Evolutionary conservation across 2,329 filamentous ascomycete genomes (phyloP).

Genomic region (Blastomyces parvus): DNA sequence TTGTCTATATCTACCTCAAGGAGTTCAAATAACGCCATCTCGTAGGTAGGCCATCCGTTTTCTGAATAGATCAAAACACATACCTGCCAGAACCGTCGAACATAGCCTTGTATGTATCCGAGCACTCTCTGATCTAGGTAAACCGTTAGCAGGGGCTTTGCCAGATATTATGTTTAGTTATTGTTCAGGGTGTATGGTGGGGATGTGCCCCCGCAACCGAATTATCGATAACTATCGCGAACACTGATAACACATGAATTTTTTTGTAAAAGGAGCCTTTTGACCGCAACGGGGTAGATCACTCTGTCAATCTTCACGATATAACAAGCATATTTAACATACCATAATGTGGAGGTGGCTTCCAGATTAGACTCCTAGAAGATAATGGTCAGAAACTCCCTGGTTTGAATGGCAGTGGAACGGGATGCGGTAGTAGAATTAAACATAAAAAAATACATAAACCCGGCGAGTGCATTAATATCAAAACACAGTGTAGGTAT

Average conservation of each 20-base stretch:
- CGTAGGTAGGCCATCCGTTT: not conserved
- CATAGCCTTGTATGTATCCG: conserved; percentile 87
- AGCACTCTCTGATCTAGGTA: conserved; percentile 66
- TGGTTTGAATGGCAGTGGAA: not conserved
- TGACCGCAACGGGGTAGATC: too few species aligned
- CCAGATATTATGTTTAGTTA: not conserved
- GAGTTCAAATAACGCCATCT: too few species aligned
- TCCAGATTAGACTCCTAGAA: conserved; percentile 86
- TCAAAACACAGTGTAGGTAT: not conserved
- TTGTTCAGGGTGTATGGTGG: not conserved
- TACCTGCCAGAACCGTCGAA: conserved; percentile 97
- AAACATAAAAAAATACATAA: not conserved
- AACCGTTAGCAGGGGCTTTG: not conserved
- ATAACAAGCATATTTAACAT: conserved; percentile 24
- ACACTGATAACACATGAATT: not conserved
- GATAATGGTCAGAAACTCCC: not conserved
- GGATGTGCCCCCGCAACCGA: not conserved
- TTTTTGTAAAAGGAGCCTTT: not conserved
- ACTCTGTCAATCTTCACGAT: not conserved
- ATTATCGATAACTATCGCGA: not conserved
- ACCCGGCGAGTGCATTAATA: not conserved
- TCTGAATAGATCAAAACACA: conserved; percentile 26
- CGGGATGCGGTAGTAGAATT: not conserved
- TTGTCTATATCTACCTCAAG: not conserved
- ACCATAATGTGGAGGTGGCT: conserved; percentile 94